Base-by-base conservation (phyloP, 1,284 basidiomycete genomes). In the Athelia psychrophila region DNA sequence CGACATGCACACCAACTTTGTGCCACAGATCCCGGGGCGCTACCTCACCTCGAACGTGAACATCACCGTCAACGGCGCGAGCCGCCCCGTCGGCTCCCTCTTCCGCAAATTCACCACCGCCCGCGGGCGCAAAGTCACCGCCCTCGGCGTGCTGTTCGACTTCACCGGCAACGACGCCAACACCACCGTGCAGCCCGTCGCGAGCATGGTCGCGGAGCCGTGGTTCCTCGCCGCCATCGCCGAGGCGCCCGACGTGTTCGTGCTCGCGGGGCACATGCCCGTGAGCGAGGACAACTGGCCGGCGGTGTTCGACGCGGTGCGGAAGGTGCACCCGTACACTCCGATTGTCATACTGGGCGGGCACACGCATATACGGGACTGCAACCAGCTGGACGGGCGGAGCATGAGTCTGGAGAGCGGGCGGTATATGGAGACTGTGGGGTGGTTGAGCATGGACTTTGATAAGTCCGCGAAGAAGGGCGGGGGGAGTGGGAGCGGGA, bases 401-500 rank as follows among this genome's bases (percentile, higher is more conserved):
- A 80, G 83, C 0, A 86, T 91, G 76, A 76, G 82, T 1, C 69
- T 94, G 32, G 88, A 91, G 59, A 91, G 88, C 50, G 92, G 92
- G 44, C 76, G 89, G 22, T 95, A 93, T 66, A 88, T 94, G 84
- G 92, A 95, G 70, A 93, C 92, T 4, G 76, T 94, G 52, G 90
- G 18, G 24, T 83, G 79, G 78, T 63, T 83, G 58, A 50, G 71
- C 66, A 10, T 20, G 12, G 2, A 16, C 15, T 4, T 33, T 38
- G 22, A 30, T 48, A 20, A 18, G 23, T 32, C 23, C 18, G 42
- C 24, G 8, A 1, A 15, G 9, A 44, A 19, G 30, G 6, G 35
- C 4, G 20, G 46, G 20, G 27, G 45, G 10, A 2, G 35, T 35
- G 10, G 9, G 9, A 23, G n/a, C 83, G 84, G 27, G 70, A 87